These are phyloP conservation scores for Apiospora marii DNA, from an alignment of 2,329 filamentous ascomycete genomes.

Conservation along the genomic window DNA sequence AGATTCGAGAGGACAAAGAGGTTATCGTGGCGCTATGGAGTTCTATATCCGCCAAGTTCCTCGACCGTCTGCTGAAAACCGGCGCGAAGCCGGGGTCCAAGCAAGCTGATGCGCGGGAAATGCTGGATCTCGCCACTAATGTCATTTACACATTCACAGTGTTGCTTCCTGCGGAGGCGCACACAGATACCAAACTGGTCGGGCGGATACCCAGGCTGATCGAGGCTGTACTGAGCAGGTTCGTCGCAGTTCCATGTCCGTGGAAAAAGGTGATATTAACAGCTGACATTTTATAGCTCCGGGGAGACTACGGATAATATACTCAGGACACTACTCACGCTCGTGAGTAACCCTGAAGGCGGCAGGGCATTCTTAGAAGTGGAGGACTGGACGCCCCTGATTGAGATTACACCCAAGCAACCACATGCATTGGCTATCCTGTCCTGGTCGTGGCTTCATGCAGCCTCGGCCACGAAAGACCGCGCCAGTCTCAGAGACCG, in stretches of 20 bases:
- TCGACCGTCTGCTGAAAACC: slow-evolving; percentile 68
- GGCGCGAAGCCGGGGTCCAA: slow-evolving; percentile 48
- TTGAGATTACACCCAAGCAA: slow-evolving; percentile 63
- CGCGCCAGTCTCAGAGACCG: slow-evolving; percentile 43
- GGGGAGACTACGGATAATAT: slow-evolving; percentile 60
- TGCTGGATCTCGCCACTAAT: slow-evolving; percentile 69
- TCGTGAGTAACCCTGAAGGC: slow-evolving; percentile 61
- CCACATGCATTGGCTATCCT: slow-evolving; percentile 64
- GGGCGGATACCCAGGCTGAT: slow-evolving; percentile 62
- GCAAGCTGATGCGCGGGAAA: slow-evolving; percentile 60
- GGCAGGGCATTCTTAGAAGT: slow-evolving; percentile 54
- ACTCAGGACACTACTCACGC: slow-evolving; percentile 63
- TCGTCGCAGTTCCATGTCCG: slow-evolving; percentile 28
- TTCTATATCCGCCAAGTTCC: slow-evolving; percentile 66
- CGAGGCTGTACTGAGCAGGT: slow-evolving; percentile 62
- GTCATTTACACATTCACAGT: slow-evolving; percentile 69
- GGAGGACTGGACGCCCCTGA: slow-evolving; percentile 61
- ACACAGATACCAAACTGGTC: slow-evolving; percentile 55
- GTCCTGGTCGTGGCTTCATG: slow-evolving; percentile 63
- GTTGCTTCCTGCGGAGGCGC: slow-evolving; percentile 59
- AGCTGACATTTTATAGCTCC: slow-evolving; percentile 49
- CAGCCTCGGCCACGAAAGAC: slow-evolving; percentile 45
- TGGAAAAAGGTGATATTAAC: neutral
- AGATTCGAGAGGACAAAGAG: slow-evolving; percentile 57
- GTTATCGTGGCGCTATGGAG: slow-evolving; percentile 63